Base-by-base conservation (phyloP, 768 basidiomycete species). In the Lactarius quietus region DNA sequence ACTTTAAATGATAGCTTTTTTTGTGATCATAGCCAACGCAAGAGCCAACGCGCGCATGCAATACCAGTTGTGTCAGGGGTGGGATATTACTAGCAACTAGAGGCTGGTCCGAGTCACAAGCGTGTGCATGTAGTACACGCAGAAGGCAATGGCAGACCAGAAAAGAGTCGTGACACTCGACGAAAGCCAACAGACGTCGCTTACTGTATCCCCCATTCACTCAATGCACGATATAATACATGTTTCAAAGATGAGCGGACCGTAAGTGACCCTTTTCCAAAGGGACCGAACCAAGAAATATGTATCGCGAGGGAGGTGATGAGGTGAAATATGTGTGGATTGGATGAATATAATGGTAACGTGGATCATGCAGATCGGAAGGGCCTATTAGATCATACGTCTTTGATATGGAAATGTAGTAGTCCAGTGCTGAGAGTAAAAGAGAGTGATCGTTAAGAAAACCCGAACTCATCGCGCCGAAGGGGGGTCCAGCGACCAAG, bases 381-480 rank as follows among this genome's bases (percentile, higher is more conserved):
- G 14, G 26, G 29, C 54, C 43, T 61, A 61, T 61, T 61, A 65
- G 64, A 65, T 65, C 64, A 55, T 65, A 48, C 59, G 56, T 65
- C 54, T 55, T 65, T 56, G 64, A 29, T 15, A 43, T 51, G 43
- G 53, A 61, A 61, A 33, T 33, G 33, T 4, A 3, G 4, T 33
- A 51, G 55, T 61, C 35, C 36, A 51, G 45, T 51, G 59, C 35
- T 17, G 48, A 28, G 36, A 26, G 14, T 51, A 26, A 51, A 56
- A 33, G 39, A 18, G 39, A n/a, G n/a, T n/a, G n/a, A n/a, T n/a
- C 3, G 43, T 45, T 20, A 35, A 35, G 23, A 43, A 61, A 65
- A n/a, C 43, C 18, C 9, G 18, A 8, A 45, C 20, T 9, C 52
- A 35, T 41, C 41, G 28, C 38, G 60, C n/a, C n/a, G n/a, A n/a